Base-by-base conservation (phyloP, 495 filamentous ascomycete species). In the Lichenothelia convexa region DNA sequence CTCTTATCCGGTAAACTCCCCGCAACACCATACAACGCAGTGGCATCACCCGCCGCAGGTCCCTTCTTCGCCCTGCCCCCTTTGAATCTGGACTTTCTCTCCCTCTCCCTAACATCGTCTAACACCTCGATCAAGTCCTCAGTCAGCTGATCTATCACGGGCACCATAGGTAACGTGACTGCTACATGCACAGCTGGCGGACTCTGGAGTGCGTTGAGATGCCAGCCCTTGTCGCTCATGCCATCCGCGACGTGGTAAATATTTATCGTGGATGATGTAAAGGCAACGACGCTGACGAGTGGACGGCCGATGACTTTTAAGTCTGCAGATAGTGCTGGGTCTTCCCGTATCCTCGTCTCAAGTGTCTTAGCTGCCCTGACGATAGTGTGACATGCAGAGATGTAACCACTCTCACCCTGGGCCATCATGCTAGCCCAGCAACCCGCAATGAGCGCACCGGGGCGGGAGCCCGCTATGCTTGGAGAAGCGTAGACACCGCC, bases 401-500 rank as follows among this genome's bases (percentile, higher is more conserved):
- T 70, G 54, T 99, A 99, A 2, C 89, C 89, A n/a, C 62, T 59
- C 50, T 94, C 84, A 34, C 89, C 89, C 18, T 86, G 71, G 34
- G 57, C 69, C 78, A 97, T 85, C 44, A 97, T 57, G 47, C 70
- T 77, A 2, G 86, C 75, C 89, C 89, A 97, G 60, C 82, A 91
- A 24, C 75, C 84, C 0, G 89, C 89, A 39, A 97, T 97, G 16
- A 97, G 62, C 8, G 87, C 85, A 34, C 89, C 89, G 0, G 89
- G 85, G 1, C 89, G 74, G 0, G 83, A 92, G 16, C 91, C 89
- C 2, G 91, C 85, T 17, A 95, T 75, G 12, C 71, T 73, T 0
- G 86, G 86, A 9, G 83, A 93, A 35, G 81, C 91, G 55, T 95
- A 99, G 1, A 99, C 82, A 47, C 89, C 89, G 45, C 89, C 89